Percentiles rank a stretch among this genome's conserved stretches.
phyloP scores from a whole-genome alignment of 805 yeast genomes.

The Starmerella powellii region DNA sequence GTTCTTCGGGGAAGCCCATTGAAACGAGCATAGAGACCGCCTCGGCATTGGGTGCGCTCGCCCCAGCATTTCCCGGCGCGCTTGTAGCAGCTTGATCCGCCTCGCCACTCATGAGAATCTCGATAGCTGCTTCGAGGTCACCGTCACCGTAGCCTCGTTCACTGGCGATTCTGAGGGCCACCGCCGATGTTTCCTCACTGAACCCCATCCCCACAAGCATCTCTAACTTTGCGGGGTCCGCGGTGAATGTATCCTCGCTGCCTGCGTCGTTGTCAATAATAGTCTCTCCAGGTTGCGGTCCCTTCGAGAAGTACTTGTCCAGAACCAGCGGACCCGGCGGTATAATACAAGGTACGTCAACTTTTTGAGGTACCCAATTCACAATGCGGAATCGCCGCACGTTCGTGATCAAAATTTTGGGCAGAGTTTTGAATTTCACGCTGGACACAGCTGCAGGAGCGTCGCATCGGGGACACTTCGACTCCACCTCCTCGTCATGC shows the following conservation, averaged over 20 bases:
- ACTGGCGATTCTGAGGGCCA: constrained; percentile 64
- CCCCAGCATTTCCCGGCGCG: constrained; percentile 36
- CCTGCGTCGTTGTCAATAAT: constrained; percentile 28
- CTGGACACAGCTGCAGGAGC: constrained; percentile 27
- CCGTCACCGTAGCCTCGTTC: constrained; percentile 32
- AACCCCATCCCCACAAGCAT: constrained; percentile 79
- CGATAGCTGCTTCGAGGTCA: constrained; percentile 59
- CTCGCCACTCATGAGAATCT: constrained; percentile 56
- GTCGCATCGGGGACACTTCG: constrained; percentile 39
- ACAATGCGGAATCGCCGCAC: constrained; percentile 71
- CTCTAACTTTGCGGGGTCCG: constrained; percentile 39
- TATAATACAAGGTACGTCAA: constrained; percentile 55
- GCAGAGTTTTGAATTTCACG: constrained; percentile 48
- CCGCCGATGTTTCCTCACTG: constrained; percentile 47
- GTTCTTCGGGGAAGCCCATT: constrained; percentile 67
- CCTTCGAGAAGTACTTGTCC: constrained; percentile 33
- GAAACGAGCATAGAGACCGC: constrained; percentile 39
- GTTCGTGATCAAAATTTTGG: constrained; percentile 56
- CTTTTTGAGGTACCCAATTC: constrained; percentile 82
- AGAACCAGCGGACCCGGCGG: constrained; percentile 37
- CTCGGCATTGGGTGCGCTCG: constrained; percentile 21
- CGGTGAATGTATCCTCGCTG: constrained; percentile 18
- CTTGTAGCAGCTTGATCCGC: constrained; percentile 1
- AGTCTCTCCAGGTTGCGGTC: constrained; percentile 34
- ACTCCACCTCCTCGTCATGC: constrained; percentile 46